Base-by-base conservation (phyloP, 305 asterid genomes). In the Fraxinus paxiana region DNA sequence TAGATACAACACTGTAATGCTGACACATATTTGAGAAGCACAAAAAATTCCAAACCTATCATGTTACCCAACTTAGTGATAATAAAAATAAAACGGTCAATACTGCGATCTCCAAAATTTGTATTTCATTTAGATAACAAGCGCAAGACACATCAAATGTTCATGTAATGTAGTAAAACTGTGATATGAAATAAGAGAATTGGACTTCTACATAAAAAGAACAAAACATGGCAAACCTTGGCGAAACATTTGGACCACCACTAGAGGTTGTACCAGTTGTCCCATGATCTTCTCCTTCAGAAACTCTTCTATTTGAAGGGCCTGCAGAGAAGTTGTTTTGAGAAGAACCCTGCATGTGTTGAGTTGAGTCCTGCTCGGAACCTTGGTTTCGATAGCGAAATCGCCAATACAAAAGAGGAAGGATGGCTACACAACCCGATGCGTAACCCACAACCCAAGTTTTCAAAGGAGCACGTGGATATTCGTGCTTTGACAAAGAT, bases 341-440 rank as follows among this genome's bases (percentile, higher is more conserved):
- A 41, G 95, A 84, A 75, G 94, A 84, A 85, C 85, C 89, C 80
- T 84, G 89, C 73, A 76, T 83, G 13, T 87, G 87, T 86, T 89
- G 98, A 79, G 91, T 85, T 43, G 89, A 83, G 79, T 90, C 95
- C 84, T 87, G 94, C 76, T 94, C 94, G 70, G 97, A 86, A 77
- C 88, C 87, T 77, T 88, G 96, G 89, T 88, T 91, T 73, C 97
- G 89, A 84, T 92, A 83, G 59, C 74, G 88, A 87, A 87, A 94
- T 33, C 98, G 96, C 97, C 99, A 92, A 88, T 87, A 94, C 63
- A 92, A 89, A 84, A 94, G 94, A 81, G 97, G 99, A 51, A 96
- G 94, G 79, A 88, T 87, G 7, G 93, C 93, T 75, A 89, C 88
- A 89, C 98, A 94, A 15, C 99, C 99, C 86, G 94, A 91, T 22